phyloP scores from a whole-genome alignment of 2,329 filamentous ascomycete genomes.

The Paraphoma sp. region DNA sequence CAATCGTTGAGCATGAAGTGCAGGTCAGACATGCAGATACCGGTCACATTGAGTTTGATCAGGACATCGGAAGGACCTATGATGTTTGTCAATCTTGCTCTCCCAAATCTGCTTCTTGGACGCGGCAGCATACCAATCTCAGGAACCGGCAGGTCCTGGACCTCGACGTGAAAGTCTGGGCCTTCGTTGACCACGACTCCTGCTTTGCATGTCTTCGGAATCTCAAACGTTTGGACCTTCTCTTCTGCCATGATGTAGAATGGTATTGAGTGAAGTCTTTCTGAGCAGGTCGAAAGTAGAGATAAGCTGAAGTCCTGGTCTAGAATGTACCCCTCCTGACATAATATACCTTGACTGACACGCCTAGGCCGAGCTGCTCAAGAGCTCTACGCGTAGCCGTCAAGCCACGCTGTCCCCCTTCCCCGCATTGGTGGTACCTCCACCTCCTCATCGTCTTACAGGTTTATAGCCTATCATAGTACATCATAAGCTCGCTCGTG shows the following conservation, averaged over 20 bases:
- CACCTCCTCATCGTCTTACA: no score
- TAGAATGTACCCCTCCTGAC: constrained; percentile 6
- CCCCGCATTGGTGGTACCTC: no score
- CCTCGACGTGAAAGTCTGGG: constrained; percentile 56
- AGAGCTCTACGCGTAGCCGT: no score
- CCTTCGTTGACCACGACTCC: constrained; percentile 62
- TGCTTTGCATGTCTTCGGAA: constrained; percentile 59
- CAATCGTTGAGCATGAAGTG: constrained; percentile 65
- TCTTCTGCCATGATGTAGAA: constrained; percentile 29
- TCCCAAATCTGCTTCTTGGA: background rate
- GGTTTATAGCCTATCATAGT: no score
- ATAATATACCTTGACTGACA: background rate
- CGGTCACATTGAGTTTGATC: constrained; percentile 64
- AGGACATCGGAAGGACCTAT: constrained; percentile 62
- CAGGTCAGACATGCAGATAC: constrained; percentile 64
- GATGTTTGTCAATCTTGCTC: constrained; percentile 2
- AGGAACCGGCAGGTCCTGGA: constrained; percentile 56
- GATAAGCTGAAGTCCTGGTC: background rate
- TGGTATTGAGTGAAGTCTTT: background rate
- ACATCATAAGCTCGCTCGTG: no score
- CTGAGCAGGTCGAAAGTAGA: background rate
- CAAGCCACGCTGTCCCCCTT: no score
- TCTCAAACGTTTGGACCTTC: constrained; percentile 42
- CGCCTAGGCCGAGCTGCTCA: no score
- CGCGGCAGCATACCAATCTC: constrained; percentile 48